Evolutionary conservation across 352 stramenopile species (phyloP), one percentile per base, ranked within the genome.

Genomic region (Phytophthora tubulina): DNA sequence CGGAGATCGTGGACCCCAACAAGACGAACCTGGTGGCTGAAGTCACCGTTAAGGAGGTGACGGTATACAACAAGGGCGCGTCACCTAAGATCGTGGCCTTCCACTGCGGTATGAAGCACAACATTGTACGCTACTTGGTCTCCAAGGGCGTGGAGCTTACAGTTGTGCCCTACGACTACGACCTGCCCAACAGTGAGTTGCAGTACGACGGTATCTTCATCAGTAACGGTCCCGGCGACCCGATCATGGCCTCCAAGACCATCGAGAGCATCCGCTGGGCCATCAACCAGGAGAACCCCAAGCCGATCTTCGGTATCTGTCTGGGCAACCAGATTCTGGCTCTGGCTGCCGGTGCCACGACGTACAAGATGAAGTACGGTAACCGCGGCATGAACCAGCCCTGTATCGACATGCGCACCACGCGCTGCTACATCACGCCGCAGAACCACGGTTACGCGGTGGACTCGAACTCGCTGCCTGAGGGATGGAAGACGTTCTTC

Each of bases 101-200:
- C 72, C 94, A 99, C 84, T 99, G 97, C 72, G 96, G 97, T 39
- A 99, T 99, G 88, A 99, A 99, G 83, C 94, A 96, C 86, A 99
- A 99, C 80, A 99, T 99, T 72, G 97, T 99, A 71, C 93, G 96
- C 9, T 98, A 98, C 73, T 81, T 99, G 17, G 80, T 67, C 15
- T 72, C 75, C 41, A 90, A 96, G 71, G 91, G 90, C 60, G 93
- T 98, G 9, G 83, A 98, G 80, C 83, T 99, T 49, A 97, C 84
- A 38, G 92, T 99, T 51, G 97, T 99, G 62, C 96, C 97, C 4
- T 98, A 91, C 75, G 84, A 97, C 81, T 96, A 97, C 74, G 86
- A 97, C 72, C 75, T 98, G 42, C 60, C 79, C 51, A 82, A 86
- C 42, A 91, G 85, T 72, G 78, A 84, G 11, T 39, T 93, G n/a